Base-by-base conservation (phyloP, 2,329 filamentous ascomycete species). In the Cladophialophora yegresii region DNA sequence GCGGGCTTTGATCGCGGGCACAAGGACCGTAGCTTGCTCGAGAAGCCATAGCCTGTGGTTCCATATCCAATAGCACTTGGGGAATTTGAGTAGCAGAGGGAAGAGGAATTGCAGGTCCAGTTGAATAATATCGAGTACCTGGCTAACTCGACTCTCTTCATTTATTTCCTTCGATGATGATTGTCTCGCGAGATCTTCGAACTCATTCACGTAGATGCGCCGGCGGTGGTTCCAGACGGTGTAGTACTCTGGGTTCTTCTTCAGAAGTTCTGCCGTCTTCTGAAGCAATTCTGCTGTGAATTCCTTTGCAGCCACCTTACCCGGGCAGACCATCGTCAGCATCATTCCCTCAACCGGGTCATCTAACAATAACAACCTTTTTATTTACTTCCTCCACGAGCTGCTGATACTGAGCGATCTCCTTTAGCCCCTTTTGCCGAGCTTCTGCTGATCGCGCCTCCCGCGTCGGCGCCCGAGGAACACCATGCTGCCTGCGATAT, bases 11-110 rank as follows among this genome's bases (percentile, higher is more conserved):
- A 79, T 63, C 0, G 77, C 67, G 1, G 86, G 83, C 9, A 96
- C 81, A 20, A 87, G 81, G 12, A 82, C 75, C 54, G 89, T 90
- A 36, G 88, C 87, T 75, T 91, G 85, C 61, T 88, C 81, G 13
- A 99, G 81, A 2, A 93, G 81, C 93, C 95, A 99, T 53, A 89
- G 79, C 30, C 95, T 88, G 77, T 97, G 93, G 71, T 96, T 96
- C 95, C 95, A 99, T 73, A 99, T 93, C 93, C 95, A 98, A 80
- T 99, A 99, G 82, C 95, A 98, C 77, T 99, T 99, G 6, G 95
- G 95, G 70, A 87, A 93, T 70, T 92, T 87, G 69, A 91, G 84
- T 56, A 99, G 84, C 22, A 99, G 83, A 0, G 91, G 91, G 47
- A 97, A 85, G 36, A 93, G 88, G 73, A 97, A 96, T 54, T 81